Evolutionary conservation across 331 rosid species (phyloP), one percentile per base, ranked within the genome.

Genomic region (Spiraea crenata): DNA sequence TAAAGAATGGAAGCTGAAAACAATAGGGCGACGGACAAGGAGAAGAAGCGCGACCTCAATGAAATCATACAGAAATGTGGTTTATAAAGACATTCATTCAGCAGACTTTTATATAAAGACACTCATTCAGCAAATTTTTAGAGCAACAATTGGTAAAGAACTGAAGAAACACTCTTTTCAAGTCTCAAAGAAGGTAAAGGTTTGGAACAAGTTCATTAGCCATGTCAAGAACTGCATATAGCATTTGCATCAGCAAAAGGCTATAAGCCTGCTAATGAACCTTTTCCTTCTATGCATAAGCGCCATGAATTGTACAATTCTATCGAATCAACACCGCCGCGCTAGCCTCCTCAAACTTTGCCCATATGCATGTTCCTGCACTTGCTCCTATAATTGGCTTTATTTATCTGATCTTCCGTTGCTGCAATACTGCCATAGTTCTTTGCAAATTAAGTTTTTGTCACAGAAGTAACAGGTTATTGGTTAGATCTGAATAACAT

Each of bases 161-260:
- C 13, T 35, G 58, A 59, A 61, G 14, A 75, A 47, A 9, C 52
- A 35, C 72, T 35, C 57, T 20, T 67, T 20, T 50, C 35, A 49
- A 45, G 34, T 66, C 71, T 35, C 31, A 62, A 70, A 75, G 73
- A 44, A 70, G 63, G 51, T 34, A 40, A 77, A 70, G 72, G 89
- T 41, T 89, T 9, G 98, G 96, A 74, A 93, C 83, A 50, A 93
- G 96, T 84, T 90, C 97, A 80, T 90, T 89, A 76, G 97, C 96
- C 95, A 93, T 89, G 75, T 93, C 97, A 51, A 93, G 96, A 42
- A 93, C 91, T 49, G 90, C 48, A 49, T 25, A 25, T 25, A 25
- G 96, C 97, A 84, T 93, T 93, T 48, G 98, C 98, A 85, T 93
- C 92, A 50, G 96, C 93, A 72, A 85, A 93, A 67, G 98, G 98